Evolutionary conservation across 768 basidiomycete genomes (phyloP), one percentile per base, ranked within the genome.

Genomic region (Tricholoma hemisulphureum): DNA sequence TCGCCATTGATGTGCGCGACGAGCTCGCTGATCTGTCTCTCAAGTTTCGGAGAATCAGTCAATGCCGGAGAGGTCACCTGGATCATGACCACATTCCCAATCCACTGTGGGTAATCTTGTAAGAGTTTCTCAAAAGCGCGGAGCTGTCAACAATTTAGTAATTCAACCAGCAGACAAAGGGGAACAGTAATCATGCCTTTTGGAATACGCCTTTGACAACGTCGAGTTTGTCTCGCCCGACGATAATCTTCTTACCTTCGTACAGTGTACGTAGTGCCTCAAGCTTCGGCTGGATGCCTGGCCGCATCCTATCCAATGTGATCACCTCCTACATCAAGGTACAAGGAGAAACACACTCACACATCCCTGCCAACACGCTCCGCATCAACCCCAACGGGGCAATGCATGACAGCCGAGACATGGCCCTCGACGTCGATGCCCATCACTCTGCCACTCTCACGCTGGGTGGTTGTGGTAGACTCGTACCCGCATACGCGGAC

Each of bases 161-260:
- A 6, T 29, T 26, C 45, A 28, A 13, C 35, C 10, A 16, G 49
- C 34, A 3, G 53, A 34, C 31, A 18, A 32, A 10, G 18, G 37
- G n/a, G 11, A 28, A 23, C 16, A 31, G 4, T 24, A 56, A 21
- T 62, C 66, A 13, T 37, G 87, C 89, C 84, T 99, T 99, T 76
- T 98, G 95, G 61, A 98, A 75, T 21, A 99, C 92, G 43, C 96
- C 96, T 76, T 98, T 98, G 65, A 97, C 95, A n/a, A 95, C 92
- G 67, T 98, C 96, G 39, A 98, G 82, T 77, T 99, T 99, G 73
- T 99, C 96, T 7, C 96, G 82, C 16, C 94, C 96, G 11, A 98
- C 91, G 56, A 99, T 95, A 67, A 99, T 98, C 81, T 98, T 98
- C 83, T 98, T 98, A 61, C 91, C 93, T 62, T 93, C 88, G 71